Base-by-base conservation (phyloP, 202 grass and related monocot genomes). In the Elaeis oleifera region DNA sequence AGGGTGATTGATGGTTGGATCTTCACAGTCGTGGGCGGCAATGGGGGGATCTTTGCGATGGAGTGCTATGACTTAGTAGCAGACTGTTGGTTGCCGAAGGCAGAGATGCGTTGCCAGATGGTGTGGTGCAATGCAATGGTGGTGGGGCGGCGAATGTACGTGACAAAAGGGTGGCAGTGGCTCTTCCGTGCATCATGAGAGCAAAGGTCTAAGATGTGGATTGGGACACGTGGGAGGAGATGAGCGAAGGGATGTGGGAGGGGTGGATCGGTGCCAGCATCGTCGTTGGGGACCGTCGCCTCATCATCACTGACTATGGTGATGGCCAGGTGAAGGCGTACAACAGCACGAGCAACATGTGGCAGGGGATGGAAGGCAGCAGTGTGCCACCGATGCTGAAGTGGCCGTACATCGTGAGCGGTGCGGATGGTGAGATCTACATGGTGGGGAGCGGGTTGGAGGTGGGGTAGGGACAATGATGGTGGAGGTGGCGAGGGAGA, bases 131-230 rank as follows among this genome's bases (percentile, higher is more conserved):
- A 50, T 49, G 78, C 28, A 31, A 4, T 6, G 23, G 86, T 80
- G 53, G 74, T 77, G 2, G 78, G 81, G 0, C 81, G 84, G 9
- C 61, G 53, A 57, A 80, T 97, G 62, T 97, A 91, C 72, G 84
- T 97, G 66, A 97, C 88, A 53, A 88, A 97, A 27, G 92, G 92
- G 1, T 97, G 92, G 92, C 74, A 79, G 25, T 97, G 92, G 92
- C 92, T 88, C 61, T 97, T 97, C 71, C 81, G 91, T 79, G 83
- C 64, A 31, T 72, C 79, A 88, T 88, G 14, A 70, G 88, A 1
- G 88, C 82, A 17, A 84, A 76, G 3, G 84, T 86, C 17, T 92
- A 91, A 54, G 79, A 97, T 55, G 79, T 84, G 4, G 74, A 75
- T 8, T 26, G 70, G n/a, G 74, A 97, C 82, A 3, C 56, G 44